phyloP scores from a whole-genome alignment of 2,329 filamentous ascomycete genomes.

The Fusarium multiceps region DNA sequence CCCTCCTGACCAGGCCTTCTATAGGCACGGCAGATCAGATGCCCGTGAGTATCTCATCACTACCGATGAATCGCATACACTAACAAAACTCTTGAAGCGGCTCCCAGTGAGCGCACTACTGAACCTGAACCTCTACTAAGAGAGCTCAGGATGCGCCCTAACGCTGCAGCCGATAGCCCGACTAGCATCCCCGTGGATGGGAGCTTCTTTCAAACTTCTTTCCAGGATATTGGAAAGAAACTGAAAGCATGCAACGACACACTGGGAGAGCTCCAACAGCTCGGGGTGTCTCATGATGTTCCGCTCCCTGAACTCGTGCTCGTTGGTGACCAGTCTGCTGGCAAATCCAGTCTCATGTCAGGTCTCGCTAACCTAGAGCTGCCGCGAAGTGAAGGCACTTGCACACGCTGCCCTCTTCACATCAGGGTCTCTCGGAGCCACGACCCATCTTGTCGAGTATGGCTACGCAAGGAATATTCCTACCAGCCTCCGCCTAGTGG shows the following conservation, averaged over 20 bases:
- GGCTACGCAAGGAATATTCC: slow-evolving; percentile 72
- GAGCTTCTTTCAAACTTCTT: slow-evolving; percentile 57
- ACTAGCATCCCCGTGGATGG: slow-evolving; percentile 46
- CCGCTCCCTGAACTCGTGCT: slow-evolving; percentile 83
- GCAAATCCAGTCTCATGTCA: slow-evolving; percentile 78
- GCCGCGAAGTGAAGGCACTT: slow-evolving; percentile 76
- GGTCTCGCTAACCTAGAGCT: slow-evolving; percentile 77
- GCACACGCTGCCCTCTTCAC: slow-evolving; percentile 83
- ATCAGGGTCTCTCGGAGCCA: slow-evolving; percentile 73
- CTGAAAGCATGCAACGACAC: slow-evolving; percentile 74
- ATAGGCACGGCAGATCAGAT: slow-evolving; percentile 51
- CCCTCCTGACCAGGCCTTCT: slow-evolving; percentile 40
- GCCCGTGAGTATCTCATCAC: slow-evolving; percentile 50
- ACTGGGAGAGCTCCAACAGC: slow-evolving; percentile 74
- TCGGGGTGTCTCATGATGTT: slow-evolving; percentile 78
- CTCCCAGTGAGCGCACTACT: slow-evolving; percentile 51
- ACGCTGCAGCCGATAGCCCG: slow-evolving; percentile 40
- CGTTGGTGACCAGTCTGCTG: slow-evolving; percentile 85
- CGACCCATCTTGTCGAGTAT: slow-evolving; percentile 76
- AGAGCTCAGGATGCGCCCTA: slow-evolving; percentile 51
- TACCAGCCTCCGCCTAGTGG: slow-evolving; percentile 59
- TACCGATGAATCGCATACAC: neutral
- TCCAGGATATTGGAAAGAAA: slow-evolving; percentile 68
- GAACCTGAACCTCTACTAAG: slow-evolving; percentile 54
- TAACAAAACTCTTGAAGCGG: slow-evolving; percentile 45